These are phyloP conservation scores for Paraurostyla sp. DNA, from an alignment of 73 alveolate species.

Conservation along the genomic window DNA sequence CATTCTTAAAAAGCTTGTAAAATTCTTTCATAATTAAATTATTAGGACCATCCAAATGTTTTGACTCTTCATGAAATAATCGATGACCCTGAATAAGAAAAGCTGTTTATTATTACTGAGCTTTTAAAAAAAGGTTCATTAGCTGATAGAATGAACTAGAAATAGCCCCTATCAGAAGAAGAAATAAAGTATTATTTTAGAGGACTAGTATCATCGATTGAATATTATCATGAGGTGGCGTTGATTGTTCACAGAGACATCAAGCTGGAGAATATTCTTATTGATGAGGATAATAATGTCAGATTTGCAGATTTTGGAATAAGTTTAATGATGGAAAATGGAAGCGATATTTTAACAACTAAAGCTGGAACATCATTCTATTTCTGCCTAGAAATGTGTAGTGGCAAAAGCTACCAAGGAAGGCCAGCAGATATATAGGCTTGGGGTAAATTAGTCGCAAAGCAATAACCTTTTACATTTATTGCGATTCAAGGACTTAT, in stretches of 20 bases:
- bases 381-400: slow-evolving; percentile 45
- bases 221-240: slow-evolving; percentile 76
- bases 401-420: not conserved
- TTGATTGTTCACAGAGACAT: slow-evolving; percentile 83
- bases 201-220: slow-evolving; percentile 81
- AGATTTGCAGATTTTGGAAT: slow-evolving; percentile 89
- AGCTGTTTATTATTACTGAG: slow-evolving; percentile 56
- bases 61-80: slow-evolving; percentile 55
- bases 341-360: slow-evolving; percentile 27
- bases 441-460: slow-evolving; percentile 70
- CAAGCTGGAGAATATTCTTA: slow-evolving; percentile 80
- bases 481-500: not conserved
- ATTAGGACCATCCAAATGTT: slow-evolving; percentile 66
- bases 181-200: slow-evolving; percentile 64
- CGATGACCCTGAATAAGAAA: slow-evolving; percentile 49
- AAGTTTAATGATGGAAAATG: slow-evolving; percentile 61
- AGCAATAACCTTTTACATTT: slow-evolving; percentile 69
- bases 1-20: slow-evolving; percentile 56
- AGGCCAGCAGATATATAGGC: slow-evolving; percentile 83
- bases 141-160: not conserved
- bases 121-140: slow-evolving; percentile 31
- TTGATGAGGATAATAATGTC: slow-evolving; percentile 83
- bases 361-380: slow-evolving; percentile 55
- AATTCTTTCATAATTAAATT: not conserved
- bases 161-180: slow-evolving; percentile 30